Evolutionary conservation across 345 rosid species (phyloP).

Genomic region (Euclidium syriacum): DNA sequence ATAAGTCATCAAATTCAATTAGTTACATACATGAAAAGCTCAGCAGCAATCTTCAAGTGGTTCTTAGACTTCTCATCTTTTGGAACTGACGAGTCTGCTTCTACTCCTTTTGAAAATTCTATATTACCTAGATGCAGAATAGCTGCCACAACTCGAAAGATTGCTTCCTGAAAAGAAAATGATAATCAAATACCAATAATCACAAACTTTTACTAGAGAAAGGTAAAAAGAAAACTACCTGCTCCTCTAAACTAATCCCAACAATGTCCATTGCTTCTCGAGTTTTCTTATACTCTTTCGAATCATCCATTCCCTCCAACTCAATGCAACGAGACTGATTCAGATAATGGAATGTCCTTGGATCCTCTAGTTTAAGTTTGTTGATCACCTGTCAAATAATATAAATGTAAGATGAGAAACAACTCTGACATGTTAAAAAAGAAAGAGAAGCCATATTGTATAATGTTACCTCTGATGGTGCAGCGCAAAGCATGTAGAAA

Average conservation of each 20-base stretch:
- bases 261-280: conserved; percentile 89
- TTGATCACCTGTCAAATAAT: conserved; percentile 50
- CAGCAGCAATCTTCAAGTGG: conserved; percentile 79
- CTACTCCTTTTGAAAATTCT: conserved; percentile 87
- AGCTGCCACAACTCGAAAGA: conserved; percentile 89
- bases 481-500: conserved; percentile 98
- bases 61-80: conserved; percentile 74
- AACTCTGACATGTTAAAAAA: conserved; percentile 5
- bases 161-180: conserved; percentile 57
- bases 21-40: conserved; percentile 64
- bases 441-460: not conserved
- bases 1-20: not conserved
- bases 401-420: conserved; percentile 3
- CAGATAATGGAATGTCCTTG: conserved; percentile 74
- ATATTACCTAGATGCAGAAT: conserved; percentile 94
- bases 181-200: conserved; percentile 3
- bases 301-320: conserved; percentile 76
- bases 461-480: conserved; percentile 87
- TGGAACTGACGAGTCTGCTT: conserved; percentile 78
- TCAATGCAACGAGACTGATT: conserved; percentile 80
- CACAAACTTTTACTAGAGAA: not conserved
- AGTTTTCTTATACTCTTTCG: conserved; percentile 73
- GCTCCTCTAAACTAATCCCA: conserved; percentile 78
- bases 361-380: conserved; percentile 58
- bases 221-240: conserved; percentile 41